Base-by-base conservation (phyloP, 305 asterid species). In the Solanum hybrid region DNA sequence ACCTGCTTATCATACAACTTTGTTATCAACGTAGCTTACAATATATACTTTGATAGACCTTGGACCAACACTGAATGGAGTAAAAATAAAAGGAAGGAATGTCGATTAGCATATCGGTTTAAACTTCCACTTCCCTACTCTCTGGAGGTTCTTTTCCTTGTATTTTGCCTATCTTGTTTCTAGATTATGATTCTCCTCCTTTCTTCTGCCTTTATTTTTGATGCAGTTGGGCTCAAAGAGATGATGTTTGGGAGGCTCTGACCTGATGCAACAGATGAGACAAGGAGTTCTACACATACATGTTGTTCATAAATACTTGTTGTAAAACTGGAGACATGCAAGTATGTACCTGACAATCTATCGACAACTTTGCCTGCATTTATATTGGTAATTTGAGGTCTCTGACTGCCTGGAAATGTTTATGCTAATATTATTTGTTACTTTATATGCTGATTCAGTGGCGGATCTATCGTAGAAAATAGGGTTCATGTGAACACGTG, bases 231-330 rank as follows among this genome's bases (percentile, higher is more conserved):
- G 99, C 98, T 73, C 96, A 97, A 35, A 93, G 98, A 90, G 99
- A 99, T 88, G 99, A 97, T 91, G 97, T 94, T 89, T 96, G 99
- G 95, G 99, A 97, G 93, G 98, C 96, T 85, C 98, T 76, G 99
- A 97, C 90, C 80, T 97, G 92, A 95, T 97, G 98, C 99, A 96
- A 93, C 99, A 96, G 89, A 96, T 97, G 99, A 94, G 98, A 89
- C 92, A 93, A 73, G 94, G 96, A 76, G 99, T 95, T 76, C 95
- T 91, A 88, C 99, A 95, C 89, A 90, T 51, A 51, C 66, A 51
- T 51, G 9, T 45, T 45, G 60, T 51, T 51, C n/a, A 51, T 97
- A 87, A 97, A 95, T 91, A 95, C 97, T 91, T 95, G 98, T 90
- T 95, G 98, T 92, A 97, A 97, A 92, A 95, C 99, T 86, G 99